Evolutionary conservation across 2,329 filamentous ascomycete species (phyloP).

Genomic region (Ustulina deusta): DNA sequence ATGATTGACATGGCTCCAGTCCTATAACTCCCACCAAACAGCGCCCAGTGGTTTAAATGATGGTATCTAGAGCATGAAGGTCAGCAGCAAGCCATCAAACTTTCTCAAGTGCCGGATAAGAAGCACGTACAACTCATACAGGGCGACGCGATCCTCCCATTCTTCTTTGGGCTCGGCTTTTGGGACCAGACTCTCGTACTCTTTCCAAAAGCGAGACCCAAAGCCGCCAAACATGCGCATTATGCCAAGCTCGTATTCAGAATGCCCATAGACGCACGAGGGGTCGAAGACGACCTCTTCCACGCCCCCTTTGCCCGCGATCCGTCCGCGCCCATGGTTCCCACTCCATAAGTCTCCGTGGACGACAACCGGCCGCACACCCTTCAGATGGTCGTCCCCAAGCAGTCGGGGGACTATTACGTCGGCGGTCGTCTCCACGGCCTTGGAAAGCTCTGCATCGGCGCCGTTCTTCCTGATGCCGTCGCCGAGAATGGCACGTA

Average conservation of each 20-base stretch:
- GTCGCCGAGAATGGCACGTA: constrained; percentile 72
- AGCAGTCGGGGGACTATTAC: constrained; percentile 82
- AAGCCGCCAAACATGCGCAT: constrained; percentile 98
- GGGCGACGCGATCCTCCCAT: constrained; percentile 82
- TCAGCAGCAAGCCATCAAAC: constrained; percentile 18
- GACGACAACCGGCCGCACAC: constrained; percentile 80
- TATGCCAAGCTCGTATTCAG: constrained; percentile 90
- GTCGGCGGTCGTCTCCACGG: constrained; percentile 73
- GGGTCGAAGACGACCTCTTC: constrained; percentile 89
- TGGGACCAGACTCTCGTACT: constrained; percentile 80
- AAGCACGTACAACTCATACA: constrained; percentile 82
- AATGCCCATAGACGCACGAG: constrained; percentile 84
- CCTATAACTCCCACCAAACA: constrained; percentile 86
- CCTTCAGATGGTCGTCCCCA: constrained; percentile 72
- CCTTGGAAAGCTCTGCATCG: constrained; percentile 69
- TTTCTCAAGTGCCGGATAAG: neutral
- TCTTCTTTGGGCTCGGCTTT: constrained; percentile 85
- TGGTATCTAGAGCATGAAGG: constrained; percentile 72
- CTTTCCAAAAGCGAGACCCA: constrained; percentile 74
- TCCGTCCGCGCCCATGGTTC: constrained; percentile 76
- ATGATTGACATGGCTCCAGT: constrained; percentile 83
- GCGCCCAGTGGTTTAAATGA: constrained; percentile 86
- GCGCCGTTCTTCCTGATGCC: constrained; percentile 71
- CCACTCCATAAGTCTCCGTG: constrained; percentile 97
- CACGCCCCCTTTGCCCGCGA: constrained; percentile 62